A percentile compares a stretch with the other conserved stretches of the same genome.
Evolutionary conservation across 2,329 filamentous ascomycete genomes (phyloP).

Genomic region (Blastomyces parvus): DNA sequence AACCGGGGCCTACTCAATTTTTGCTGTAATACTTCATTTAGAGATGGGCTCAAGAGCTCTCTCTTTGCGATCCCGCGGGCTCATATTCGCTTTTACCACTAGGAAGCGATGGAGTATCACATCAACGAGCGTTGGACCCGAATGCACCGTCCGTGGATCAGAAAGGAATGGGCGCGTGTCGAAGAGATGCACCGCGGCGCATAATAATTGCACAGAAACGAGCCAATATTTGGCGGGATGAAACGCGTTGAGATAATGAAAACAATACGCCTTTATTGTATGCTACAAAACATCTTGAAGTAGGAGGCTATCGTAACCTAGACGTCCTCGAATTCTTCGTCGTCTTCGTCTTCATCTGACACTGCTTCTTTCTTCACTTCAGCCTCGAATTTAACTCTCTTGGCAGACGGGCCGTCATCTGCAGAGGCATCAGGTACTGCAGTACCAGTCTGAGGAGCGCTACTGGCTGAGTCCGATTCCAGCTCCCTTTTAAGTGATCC

Average conservation of each 20-base stretch:
- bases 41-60: background rate
- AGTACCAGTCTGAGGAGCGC: constrained; percentile 29
- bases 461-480: constrained; percentile 32
- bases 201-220: background rate
- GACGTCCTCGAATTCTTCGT: constrained; percentile 38
- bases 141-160: background rate
- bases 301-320: constrained; percentile 12
- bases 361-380: constrained; percentile 29
- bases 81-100: background rate
- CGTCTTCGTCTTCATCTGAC: constrained; percentile 38
- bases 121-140: background rate
- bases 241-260: background rate
- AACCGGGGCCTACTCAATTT: background rate
- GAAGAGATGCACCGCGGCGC: background rate
- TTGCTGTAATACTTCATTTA: background rate
- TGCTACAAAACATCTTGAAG: background rate
- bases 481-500: constrained; percentile 31
- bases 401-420: constrained; percentile 33
- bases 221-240: background rate
- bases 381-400: constrained; percentile 36
- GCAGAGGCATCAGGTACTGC: constrained; percentile 30
- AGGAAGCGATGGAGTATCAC: background rate
- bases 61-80: too few relatives aligned
- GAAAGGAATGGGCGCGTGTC: background rate
- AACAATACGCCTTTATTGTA: background rate